Base-by-base conservation (phyloP, 1,284 basidiomycete genomes). In the Jaminaea rosea region DNA sequence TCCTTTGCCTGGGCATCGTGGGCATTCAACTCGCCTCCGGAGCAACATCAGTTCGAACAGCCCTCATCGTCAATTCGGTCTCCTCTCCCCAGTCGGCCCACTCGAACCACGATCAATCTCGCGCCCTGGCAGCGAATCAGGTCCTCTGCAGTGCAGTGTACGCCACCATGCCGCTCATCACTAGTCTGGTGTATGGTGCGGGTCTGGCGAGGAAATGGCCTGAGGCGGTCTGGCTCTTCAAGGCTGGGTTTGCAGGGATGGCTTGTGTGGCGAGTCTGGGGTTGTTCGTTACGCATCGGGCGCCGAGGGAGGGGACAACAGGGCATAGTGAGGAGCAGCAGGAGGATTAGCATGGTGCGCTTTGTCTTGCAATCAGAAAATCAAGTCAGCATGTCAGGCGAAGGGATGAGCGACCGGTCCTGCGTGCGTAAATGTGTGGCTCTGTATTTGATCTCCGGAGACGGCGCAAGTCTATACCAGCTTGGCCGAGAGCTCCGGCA, bases 81-180 rank as follows among this genome's bases (percentile, higher is more conserved):
- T n/a, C n/a, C n/a, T n/a, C n/a, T n/a, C 53, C 60, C 1, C 23
- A 31, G 26, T 31, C 47, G n/a, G 44, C 29, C 19, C n/a, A n/a
- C n/a, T n/a, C n/a, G n/a, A n/a, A n/a, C n/a, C n/a, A n/a, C n/a
- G n/a, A n/a, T n/a, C 63, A 67, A 53, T 59, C 58, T 3, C 59
- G 61, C 28, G 63, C 65, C 15, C 41, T 67, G 10, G 63, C 63
- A 29, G 65, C 65, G 0, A 63, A 65, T 39, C 65, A 67, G 53
- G 63, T 67, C 9, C 49, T 67, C 1, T 60, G 61, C n/a, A 67
- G 63, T 2, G 49, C 54, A 10, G 61, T 65, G 6, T 56, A 58
- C 9, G 63, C 65, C 2, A 44, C 61, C n/a, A 56, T 65, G 13
- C 65, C 65, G 13, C 50, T 65, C 27, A 46, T 65, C 15, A 65